These are phyloP conservation scores for Arachis stenosperma DNA, from an alignment of 306 rosid genomes.

Conservation along the genomic window DNA sequence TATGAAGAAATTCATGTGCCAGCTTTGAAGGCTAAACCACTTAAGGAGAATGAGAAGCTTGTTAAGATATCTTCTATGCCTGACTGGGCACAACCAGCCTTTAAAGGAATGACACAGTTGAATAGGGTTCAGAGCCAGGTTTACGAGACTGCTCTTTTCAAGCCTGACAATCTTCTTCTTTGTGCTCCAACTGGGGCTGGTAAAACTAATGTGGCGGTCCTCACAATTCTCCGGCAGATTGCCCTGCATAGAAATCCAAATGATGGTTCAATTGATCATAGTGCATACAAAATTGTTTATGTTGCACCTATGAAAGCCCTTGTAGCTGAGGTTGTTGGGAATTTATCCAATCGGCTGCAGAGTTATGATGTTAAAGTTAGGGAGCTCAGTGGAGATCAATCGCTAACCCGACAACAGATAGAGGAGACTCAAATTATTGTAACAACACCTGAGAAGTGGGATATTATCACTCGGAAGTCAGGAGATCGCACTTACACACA, in stretches of 20 bases:
- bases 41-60: conserved; percentile 71
- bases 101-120: conserved; percentile 88
- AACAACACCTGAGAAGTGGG: conserved; percentile 99
- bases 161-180: conserved; percentile 70
- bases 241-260: conserved; percentile 74
- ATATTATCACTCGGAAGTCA: conserved; percentile 90
- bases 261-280: conserved; percentile 71
- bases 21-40: conserved; percentile 69
- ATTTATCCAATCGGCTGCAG: conserved; percentile 90
- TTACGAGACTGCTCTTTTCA: conserved; percentile 80
- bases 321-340: conserved; percentile 96
- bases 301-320: conserved; percentile 99
- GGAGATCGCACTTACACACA: conserved; percentile 97
- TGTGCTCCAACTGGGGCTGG: conserved; percentile 99
- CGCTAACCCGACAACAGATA: conserved; percentile 87
- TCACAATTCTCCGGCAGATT: conserved; percentile 90
- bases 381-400: conserved; percentile 96
- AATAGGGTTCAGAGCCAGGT: conserved; percentile 95
- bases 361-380: conserved; percentile 79
- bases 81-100: conserved; percentile 94
- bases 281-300: conserved; percentile 83
- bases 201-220: conserved; percentile 96
- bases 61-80: conserved; percentile 81
- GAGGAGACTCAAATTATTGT: conserved; percentile 97
- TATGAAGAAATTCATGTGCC: conserved; percentile 96